Evolutionary conservation across 441 rosid genomes (phyloP).

Genomic region (Sinapis alba): DNA sequence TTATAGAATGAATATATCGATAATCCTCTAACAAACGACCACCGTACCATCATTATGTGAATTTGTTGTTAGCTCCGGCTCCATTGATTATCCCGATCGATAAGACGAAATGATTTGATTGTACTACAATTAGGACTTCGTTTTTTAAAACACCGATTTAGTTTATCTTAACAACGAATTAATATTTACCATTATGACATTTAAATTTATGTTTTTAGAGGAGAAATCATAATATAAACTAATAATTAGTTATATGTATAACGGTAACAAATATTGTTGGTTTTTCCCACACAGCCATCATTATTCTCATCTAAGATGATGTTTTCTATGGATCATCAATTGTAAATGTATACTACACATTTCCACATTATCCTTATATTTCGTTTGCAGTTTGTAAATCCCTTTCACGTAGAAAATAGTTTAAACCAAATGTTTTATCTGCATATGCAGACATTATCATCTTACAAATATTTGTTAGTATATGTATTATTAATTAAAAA

Average conservation of each 20-base stretch:
- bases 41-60: conserved; percentile 26
- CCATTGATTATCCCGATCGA: conserved; percentile 1
- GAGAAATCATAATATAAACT: not conserved
- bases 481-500: too few species aligned
- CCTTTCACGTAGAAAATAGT: not conserved
- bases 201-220: not conserved
- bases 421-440: not conserved
- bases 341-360: not conserved
- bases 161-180: not conserved
- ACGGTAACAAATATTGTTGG: not conserved
- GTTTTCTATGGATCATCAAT: not conserved
- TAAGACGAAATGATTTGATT: conserved; percentile 29
- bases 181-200: not conserved
- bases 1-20: conserved; percentile 3
- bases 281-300: not conserved
- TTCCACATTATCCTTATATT: not conserved
- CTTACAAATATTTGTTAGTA: too few species aligned
- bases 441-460: too few species aligned
- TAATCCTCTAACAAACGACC: conserved; percentile 32
- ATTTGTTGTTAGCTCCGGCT: conserved; percentile 25
- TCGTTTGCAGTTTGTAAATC: not conserved
- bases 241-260: not conserved
- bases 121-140: conserved; percentile 10
- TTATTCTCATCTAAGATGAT: not conserved
- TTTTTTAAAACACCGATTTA: not conserved